Base-by-base conservation (phyloP, 2,329 filamentous ascomycete genomes). In the Aspergillus ochraceus region DNA sequence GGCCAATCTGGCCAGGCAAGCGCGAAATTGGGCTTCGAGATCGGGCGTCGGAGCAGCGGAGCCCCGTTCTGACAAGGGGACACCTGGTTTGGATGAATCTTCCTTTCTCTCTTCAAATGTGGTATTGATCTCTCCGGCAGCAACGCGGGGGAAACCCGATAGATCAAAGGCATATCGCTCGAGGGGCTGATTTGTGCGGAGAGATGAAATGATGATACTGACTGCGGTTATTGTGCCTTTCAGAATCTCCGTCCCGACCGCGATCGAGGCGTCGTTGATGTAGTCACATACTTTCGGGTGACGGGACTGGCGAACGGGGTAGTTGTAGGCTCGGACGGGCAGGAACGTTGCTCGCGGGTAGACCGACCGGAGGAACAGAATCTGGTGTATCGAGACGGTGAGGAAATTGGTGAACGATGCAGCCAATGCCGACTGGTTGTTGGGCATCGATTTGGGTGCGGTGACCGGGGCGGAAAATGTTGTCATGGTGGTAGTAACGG, bases 261-360 rank as follows among this genome's bases (percentile, higher is more conserved):
- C 89, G 63, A 87, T 80, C 47, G 95, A 85, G 65, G 92, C 91
- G 73, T 95, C 90, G 71, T 83, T 86, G 76, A 97, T 87, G 90
- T 93, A 97, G 69, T 86, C 80, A 81, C 91, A 96, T 64, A 97
- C 90, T 67, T 86, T 86, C 0, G 93, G 91, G 75, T 97, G 92
- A 59, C 92, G 89, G 61, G 87, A 94, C 74, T 97, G 92, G 68
- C 90, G 89, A 50, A 96, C 89, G 30, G 91, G 85, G 60, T 92
- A 88, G 77, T 94, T 92, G 81, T 93, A 93, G 69, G 91, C 92
- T 64, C 89, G 86, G 45, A 89, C 86, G 47, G 89, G 86, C 59
- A 94, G 84, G 78, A 97, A 97, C 39, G 91, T 91, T 29, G 85
- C 78, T 52, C 79, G 76, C 0, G 93, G 92, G 76, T 97, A 97